Evolutionary conservation across 148 eudicot genomes (phyloP), one percentile per base, ranked within the genome.

Genomic region (Persicaria maculosa): DNA sequence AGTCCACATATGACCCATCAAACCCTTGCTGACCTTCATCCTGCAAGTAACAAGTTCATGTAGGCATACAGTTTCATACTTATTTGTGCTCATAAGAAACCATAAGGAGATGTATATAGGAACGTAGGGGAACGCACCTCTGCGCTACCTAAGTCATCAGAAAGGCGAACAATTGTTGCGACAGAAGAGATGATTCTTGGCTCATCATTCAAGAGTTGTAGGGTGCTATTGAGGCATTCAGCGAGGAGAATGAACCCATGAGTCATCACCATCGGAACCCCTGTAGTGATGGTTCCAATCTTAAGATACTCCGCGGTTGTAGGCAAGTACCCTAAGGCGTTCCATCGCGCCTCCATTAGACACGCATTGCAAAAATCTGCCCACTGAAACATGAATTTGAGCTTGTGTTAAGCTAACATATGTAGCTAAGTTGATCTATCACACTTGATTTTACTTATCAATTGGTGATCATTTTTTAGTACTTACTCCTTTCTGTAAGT

Each of bases 61-160:
- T n/a, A n/a, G n/a, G n/a, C n/a, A 52, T 10, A 45, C n/a, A 15
- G 36, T 31, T 31, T 31, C 36, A 31, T 31, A 31, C 36, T 2
- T 31, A 31, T 31, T 31, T 31, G 36, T 31, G 36, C 36, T 31
- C n/a, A n/a, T n/a, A n/a, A n/a, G n/a, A n/a, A n/a, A n/a, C n/a
- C n/a, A n/a, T n/a, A n/a, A n/a, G n/a, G n/a, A n/a, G n/a, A n/a
- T n/a, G n/a, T n/a, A n/a, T n/a, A n/a, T n/a, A n/a, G n/a, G n/a
- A 5, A 36, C 4, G 36, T 31, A 31, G 4, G 12, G 25, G 5
- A 31, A 9, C 40, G 5, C 73, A 86, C 89, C 85, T 79, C 71
- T 16, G 83, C 79, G 10, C 81, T 86, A 22, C 92, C 92, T 1
- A 85, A 44, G 77, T 88, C 92, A 74, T 88, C 84, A 83, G 86